Conservation (phyloP, 1,284 basidiomycete genomes). For the Microbotryum violaceum region DNA sequence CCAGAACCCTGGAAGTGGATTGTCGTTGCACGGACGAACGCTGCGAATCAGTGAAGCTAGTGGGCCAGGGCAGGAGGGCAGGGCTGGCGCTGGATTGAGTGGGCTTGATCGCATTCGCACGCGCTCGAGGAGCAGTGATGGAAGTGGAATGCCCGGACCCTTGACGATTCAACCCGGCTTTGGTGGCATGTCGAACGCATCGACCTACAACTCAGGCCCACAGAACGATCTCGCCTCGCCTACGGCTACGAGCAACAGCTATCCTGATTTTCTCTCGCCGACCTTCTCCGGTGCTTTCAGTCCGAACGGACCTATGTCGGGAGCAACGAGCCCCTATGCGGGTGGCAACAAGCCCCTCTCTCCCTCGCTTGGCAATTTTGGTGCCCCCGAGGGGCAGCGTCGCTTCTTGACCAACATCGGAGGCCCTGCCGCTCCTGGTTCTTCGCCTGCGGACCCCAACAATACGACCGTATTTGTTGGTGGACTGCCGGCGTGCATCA, state of each 20-base stretch:
- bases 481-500: conserved; percentile 72
- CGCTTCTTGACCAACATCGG: too few relatives aligned
- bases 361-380: too few relatives aligned
- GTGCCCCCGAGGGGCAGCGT: too few relatives aligned
- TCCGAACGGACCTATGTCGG: too few relatives aligned
- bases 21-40: conserved; percentile 35
- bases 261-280: conserved; percentile 1
- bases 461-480: conserved; percentile 91
- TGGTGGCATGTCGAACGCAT: not conserved
- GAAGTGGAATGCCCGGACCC: not conserved
- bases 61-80: conserved; percentile 26
- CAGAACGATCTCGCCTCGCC: not conserved
- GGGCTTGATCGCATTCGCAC: conserved; percentile 3
- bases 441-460: conserved; percentile 60
- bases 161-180: too few relatives aligned
- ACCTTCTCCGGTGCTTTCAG: conserved; percentile 1
- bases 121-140: conserved; percentile 13
- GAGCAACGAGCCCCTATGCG: too few relatives aligned
- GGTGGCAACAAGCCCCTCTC: too few relatives aligned
- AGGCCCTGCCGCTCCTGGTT: too few relatives aligned
- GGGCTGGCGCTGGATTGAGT: too few relatives aligned
- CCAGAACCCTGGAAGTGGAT: conserved; percentile 31
- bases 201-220: conserved; percentile 6
- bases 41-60: conserved; percentile 57
- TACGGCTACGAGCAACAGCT: not conserved